These are phyloP conservation scores for Dactylis glomerata DNA, from an alignment of 176 grass and related monocot species.

Conservation along the genomic window DNA sequence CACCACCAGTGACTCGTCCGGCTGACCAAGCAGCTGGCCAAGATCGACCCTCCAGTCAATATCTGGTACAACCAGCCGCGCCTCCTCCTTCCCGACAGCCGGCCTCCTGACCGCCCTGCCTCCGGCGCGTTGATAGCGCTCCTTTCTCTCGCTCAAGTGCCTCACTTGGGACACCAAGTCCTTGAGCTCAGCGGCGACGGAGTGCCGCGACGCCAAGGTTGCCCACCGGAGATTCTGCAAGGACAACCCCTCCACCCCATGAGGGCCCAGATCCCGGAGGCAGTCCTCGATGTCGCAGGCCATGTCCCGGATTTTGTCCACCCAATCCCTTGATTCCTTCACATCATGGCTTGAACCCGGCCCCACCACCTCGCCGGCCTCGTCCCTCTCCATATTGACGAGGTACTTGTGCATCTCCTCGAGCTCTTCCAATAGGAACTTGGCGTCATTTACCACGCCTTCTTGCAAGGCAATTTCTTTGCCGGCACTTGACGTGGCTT, in stretches of 20 bases:
- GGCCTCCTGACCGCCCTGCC: not conserved
- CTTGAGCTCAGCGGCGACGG: not conserved
- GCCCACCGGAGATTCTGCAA: not conserved
- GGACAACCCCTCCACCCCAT: not conserved
- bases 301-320: not conserved
- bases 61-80: not conserved
- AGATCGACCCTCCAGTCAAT: not conserved
- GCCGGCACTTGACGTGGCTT: not conserved
- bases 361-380: not conserved
- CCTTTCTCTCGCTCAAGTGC: not conserved
- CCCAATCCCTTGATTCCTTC: not conserved
- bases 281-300: not conserved
- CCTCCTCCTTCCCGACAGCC: not conserved
- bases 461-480: not conserved
- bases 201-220: not conserved
- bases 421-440: not conserved
- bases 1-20: not conserved
- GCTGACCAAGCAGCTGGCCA: not conserved
- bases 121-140: not conserved
- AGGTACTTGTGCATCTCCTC: not conserved
- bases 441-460: not conserved
- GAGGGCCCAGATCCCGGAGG: not conserved
- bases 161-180: not conserved
- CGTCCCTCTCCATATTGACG: not conserved
- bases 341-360: not conserved